Conservation (phyloP, 306 rosid genomes). For the Ziziphus jujuba region DNA sequence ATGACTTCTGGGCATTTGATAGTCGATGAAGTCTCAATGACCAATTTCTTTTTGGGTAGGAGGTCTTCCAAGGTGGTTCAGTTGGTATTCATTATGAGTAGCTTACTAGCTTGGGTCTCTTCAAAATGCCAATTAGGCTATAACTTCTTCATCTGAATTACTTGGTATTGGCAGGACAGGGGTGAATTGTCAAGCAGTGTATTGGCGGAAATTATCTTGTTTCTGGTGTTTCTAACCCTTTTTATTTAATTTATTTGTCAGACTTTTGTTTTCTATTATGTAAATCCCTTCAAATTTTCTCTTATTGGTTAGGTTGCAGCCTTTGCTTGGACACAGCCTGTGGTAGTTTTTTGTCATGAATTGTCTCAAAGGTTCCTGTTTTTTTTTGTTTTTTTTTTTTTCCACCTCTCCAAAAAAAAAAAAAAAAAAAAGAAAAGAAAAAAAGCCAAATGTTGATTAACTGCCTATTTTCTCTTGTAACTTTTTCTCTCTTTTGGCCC, state of each 20-base stretch:
- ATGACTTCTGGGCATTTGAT: conserved; percentile 12
- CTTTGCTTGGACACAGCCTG: conserved; percentile 44
- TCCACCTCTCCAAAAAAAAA: not conserved
- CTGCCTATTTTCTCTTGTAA: conserved; percentile 35
- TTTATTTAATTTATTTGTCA: conserved; percentile 23
- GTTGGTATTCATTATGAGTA: conserved; percentile 8
- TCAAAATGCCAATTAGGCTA: conserved; percentile 23
- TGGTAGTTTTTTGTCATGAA: conserved; percentile 28
- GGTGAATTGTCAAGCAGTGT: conserved; percentile 25
- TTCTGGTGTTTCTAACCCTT: conserved; percentile 41
- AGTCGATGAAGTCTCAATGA: conserved; percentile 7
- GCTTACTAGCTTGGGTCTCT: conserved; percentile 18
- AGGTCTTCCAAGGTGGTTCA: conserved; percentile 5
- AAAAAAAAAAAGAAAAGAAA: not conserved
- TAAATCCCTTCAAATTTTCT: conserved; percentile 29
- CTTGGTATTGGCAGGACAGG: conserved; percentile 31
- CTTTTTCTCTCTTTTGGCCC: conserved; percentile 30
- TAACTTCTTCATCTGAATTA: conserved; percentile 27
- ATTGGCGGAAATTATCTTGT: conserved; percentile 25
- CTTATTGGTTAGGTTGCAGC: conserved; percentile 53
- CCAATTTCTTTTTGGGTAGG: not conserved
- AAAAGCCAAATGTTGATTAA: conserved; percentile 17
- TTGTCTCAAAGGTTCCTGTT: conserved; percentile 40
- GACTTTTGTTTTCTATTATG: conserved; percentile 24
- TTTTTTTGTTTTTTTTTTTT: not conserved